Evolutionary conservation across 2,329 filamentous ascomycete species (phyloP).

Genomic region (Cladosporium oxysporum): DNA sequence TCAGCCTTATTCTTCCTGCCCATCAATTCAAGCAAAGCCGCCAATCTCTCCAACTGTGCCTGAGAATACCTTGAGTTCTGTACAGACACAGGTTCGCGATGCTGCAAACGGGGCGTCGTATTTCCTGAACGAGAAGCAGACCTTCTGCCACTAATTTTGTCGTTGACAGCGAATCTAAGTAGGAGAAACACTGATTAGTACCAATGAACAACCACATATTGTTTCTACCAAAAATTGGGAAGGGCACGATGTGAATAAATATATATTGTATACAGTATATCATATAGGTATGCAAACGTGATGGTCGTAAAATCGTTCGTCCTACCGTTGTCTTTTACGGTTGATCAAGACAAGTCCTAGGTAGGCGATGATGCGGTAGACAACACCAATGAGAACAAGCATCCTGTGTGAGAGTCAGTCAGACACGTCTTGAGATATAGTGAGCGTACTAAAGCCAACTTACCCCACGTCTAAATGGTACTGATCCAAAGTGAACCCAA

Average conservation of each 20-base stretch:
- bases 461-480: constrained; percentile 46
- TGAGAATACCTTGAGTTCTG: background rate
- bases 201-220: background rate
- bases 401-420: constrained; percentile 23
- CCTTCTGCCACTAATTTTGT: background rate
- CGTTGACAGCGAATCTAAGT: background rate
- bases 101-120: background rate
- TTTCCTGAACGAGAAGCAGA: background rate
- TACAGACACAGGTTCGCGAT: background rate
- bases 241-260: background rate
- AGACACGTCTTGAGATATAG: too few species aligned
- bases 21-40: background rate
- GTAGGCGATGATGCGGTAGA: constrained; percentile 34
- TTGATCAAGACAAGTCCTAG: constrained; percentile 29
- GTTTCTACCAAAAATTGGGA: background rate
- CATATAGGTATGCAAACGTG: background rate
- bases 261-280: background rate
- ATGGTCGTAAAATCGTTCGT: background rate
- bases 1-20: background rate
- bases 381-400: constrained; percentile 31
- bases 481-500: constrained; percentile 51
- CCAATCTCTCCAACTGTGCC: background rate
- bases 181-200: background rate
- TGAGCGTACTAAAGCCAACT: constrained; percentile 7
- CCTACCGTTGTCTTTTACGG: constrained; percentile 31